Percentiles rank a stretch among this genome's conserved stretches.
Evolutionary conservation across 495 filamentous ascomycete genomes (phyloP).

Genomic region (Rusavskia elegans): DNA sequence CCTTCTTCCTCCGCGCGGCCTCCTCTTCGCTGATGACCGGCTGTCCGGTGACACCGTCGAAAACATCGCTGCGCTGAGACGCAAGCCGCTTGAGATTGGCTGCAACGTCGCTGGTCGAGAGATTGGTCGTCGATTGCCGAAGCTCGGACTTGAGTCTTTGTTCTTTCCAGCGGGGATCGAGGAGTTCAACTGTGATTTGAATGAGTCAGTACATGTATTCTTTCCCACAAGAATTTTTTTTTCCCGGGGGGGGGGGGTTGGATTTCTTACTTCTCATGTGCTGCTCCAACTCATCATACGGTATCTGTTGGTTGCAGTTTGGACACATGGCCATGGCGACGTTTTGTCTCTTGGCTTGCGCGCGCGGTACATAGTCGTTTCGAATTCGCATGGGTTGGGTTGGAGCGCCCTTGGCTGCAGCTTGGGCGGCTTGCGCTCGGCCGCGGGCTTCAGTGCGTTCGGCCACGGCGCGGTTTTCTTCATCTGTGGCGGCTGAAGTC

Average conservation of each 20-base stretch:
- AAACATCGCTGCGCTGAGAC: slow-evolving; percentile 83
- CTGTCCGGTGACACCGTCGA: slow-evolving; percentile 58
- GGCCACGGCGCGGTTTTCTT: slow-evolving; percentile 49
- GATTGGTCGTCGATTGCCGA: slow-evolving; percentile 70
- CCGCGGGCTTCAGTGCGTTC: slow-evolving; percentile 53
- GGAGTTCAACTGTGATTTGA: slow-evolving; percentile 50
- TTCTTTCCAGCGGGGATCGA: slow-evolving; percentile 93
- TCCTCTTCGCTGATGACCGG: slow-evolving; percentile 53
- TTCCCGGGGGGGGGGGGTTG: neutral
- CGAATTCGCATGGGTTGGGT: slow-evolving; percentile 79
- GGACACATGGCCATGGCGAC: slow-evolving; percentile 68
- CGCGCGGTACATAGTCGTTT: slow-evolving; percentile 78
- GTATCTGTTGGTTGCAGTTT: slow-evolving; percentile 83
- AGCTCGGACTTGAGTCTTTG: slow-evolving; percentile 78
- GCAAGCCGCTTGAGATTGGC: slow-evolving; percentile 93
- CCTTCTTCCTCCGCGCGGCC: slow-evolving; percentile 56
- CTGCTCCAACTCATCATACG: slow-evolving; percentile 70
- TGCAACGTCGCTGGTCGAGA: slow-evolving; percentile 74
- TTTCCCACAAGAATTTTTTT: too few relatives aligned
- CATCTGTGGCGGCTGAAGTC: slow-evolving; percentile 14
- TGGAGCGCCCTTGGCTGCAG: slow-evolving; percentile 50
- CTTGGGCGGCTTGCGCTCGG: slow-evolving; percentile 62
- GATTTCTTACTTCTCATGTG: slow-evolving; percentile 67
- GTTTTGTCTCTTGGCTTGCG: slow-evolving; percentile 49
- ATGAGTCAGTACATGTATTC: too few relatives aligned